Evolutionary conservation across 345 rosid species (phyloP).

Genomic region (Pistacia atlantica): DNA sequence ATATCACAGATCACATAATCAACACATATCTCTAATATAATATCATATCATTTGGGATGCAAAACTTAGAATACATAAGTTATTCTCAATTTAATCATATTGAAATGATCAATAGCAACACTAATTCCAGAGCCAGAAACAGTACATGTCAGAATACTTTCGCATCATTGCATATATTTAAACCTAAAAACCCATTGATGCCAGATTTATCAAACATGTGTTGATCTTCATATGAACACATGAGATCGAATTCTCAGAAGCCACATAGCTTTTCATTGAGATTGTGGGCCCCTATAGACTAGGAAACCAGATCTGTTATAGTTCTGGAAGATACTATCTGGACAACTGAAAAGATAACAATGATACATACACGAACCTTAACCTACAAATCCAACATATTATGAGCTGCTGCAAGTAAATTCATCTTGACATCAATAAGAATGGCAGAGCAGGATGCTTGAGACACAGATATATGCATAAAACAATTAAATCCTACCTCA

Average conservation of each 20-base stretch:
- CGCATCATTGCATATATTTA: background rate
- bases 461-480: background rate
- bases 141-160: background rate
- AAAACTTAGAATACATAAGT: too few relatives aligned
- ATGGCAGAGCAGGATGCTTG: background rate
- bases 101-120: background rate
- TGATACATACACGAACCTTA: background rate
- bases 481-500: constrained; percentile 63
- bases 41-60: too few relatives aligned
- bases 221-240: background rate
- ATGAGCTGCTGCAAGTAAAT: background rate
- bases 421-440: background rate
- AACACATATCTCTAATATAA: too few relatives aligned
- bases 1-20: too few relatives aligned
- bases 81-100: too few relatives aligned
- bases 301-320: background rate
- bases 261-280: background rate
- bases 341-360: background rate
- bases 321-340: background rate
- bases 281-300: background rate
- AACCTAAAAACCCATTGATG: background rate
- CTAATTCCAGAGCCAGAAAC: background rate
- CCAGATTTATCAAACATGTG: background rate
- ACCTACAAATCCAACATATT: background rate
- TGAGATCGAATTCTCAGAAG: background rate